A percentile compares a stretch with the other conserved stretches of the same genome.
Evolutionary conservation across 495 filamentous ascomycete species (phyloP).

Genomic region (Paragyromitra xinjiangensis): DNA sequence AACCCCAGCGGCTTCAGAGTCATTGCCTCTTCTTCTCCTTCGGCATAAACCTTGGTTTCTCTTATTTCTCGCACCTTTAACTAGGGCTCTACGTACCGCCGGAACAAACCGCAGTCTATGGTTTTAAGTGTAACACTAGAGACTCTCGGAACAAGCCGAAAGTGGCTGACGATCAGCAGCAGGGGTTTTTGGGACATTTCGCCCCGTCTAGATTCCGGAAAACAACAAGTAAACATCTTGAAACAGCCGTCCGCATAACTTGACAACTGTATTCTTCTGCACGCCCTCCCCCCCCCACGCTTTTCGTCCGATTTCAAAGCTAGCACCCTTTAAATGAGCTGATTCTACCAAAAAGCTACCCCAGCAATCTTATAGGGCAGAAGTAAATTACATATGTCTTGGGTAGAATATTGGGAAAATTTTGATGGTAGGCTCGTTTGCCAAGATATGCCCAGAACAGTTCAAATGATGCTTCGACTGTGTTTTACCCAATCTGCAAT

Average conservation of each 20-base stretch:
- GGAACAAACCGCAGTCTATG: constrained; percentile 10
- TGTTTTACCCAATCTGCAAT: constrained; percentile 14
- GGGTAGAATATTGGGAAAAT: background rate
- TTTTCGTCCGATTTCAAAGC: constrained; percentile 13
- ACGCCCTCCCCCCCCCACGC: constrained; percentile 21
- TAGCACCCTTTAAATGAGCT: constrained; percentile 20
- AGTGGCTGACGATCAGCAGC: constrained; percentile 48
- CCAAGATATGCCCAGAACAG: constrained; percentile 4
- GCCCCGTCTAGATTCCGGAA: constrained; percentile 42
- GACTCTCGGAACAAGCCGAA: constrained; percentile 44
- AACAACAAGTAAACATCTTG: constrained; percentile 41
- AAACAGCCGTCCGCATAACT: constrained; percentile 39
- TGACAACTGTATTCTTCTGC: constrained; percentile 28
- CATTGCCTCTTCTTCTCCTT: background rate
- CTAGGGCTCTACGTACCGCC: background rate
- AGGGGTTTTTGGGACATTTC: constrained; percentile 35
- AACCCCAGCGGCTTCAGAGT: background rate
- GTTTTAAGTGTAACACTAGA: constrained; percentile 36
- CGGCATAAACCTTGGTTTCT: background rate
- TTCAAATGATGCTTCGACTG: background rate
- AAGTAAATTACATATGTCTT: constrained; percentile 22
- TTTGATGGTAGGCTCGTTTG: background rate
- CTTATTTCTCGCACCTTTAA: background rate
- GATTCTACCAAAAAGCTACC: constrained; percentile 18
- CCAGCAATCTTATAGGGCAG: constrained; percentile 18